A percentile compares a stretch with the other conserved stretches of the same genome.
Conservation (phyloP, 129 eudicot genomes). For the Pittosporum tobira region DNA sequence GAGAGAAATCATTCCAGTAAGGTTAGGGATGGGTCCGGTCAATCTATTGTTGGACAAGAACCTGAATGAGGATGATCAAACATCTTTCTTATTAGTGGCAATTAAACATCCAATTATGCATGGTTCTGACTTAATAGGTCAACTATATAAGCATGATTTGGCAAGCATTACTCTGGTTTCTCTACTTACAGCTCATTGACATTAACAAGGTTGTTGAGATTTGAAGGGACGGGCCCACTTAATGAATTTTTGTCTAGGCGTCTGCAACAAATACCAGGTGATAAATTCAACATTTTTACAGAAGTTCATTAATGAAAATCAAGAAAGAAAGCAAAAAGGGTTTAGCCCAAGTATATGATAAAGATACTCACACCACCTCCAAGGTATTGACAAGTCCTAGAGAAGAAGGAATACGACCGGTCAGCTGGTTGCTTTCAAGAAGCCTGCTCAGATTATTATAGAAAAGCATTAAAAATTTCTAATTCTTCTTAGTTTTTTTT, state of each 20-base stretch:
- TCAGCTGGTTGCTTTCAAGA: conserved; percentile 59
- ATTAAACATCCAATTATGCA: neutral
- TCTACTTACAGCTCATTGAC: conserved; percentile 66
- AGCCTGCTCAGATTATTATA: conserved; percentile 46
- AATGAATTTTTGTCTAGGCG: conserved; percentile 66
- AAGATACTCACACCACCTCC: conserved; percentile 71
- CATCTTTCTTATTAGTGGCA: neutral
- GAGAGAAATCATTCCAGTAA: conserved; percentile 56
- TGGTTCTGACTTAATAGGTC: neutral
- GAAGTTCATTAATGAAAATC: too few species aligned
- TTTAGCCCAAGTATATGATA: conserved; percentile 9
- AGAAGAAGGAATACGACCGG: conserved; percentile 59
- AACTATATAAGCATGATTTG: neutral
- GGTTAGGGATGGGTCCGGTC: conserved; percentile 61
- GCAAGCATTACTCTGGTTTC: neutral
- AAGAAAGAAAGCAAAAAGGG: neutral
- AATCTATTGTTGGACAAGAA: conserved; percentile 57
- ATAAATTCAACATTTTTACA: neutral
- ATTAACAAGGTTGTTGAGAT: conserved; percentile 49
- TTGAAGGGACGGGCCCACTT: conserved; percentile 59
- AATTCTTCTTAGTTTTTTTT: too few species aligned
- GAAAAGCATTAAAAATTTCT: neutral
- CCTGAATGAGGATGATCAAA: conserved; percentile 32
- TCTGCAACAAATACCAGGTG: conserved; percentile 23
- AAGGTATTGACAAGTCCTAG: conserved; percentile 52